Evolutionary conservation across 257 asterid species (phyloP), one percentile per base, ranked within the genome.

Genomic region (Plantago elongata): DNA sequence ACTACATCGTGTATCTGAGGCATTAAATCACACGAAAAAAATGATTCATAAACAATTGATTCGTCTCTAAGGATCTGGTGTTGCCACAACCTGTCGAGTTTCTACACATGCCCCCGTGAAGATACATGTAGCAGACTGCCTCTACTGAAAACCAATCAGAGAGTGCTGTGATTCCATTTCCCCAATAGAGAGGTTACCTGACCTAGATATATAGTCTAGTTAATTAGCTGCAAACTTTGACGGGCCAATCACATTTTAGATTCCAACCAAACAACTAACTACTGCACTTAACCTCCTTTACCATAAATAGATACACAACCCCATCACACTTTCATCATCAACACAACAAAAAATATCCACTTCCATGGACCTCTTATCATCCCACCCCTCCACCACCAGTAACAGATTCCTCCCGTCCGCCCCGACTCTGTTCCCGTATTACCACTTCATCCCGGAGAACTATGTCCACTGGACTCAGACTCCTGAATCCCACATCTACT

Each of bases 401-500:
- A 54, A 51, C 64, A 48, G 79, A 57, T 62, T 72, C 72, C 67
- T 80, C 66, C 70, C 72, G 42, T 68, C 77, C 51, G 45, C 82
- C 62, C 76, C 59, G 8, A 34, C 40, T 62, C 65, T 71, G 27
- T 64, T 29, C 60, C 83, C 80, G 54, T 42, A 70, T 58, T 49
- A 50, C 54, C 76, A 70, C 47, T 72, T 68, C 72, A 54, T 74
- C 70, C 87, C 83, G 7, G 76, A 82, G 64, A 84, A 84, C 74
- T 66, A 78, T 69, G 82, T 87, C 62, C 90, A 84, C 62, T 87
- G 86, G 93, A 62, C 75, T 45, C 83, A 80, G 49, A 87, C 93
- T 37, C 90, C 93, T 29, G 74, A 84, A 51, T 87, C 86, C 67
- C 93, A 84, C 79, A 47, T 82, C 42, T 87, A 80, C 62, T 84